Evolutionary conservation across 83 land plant genomes (phyloP).

Genomic region (Picea abies): DNA sequence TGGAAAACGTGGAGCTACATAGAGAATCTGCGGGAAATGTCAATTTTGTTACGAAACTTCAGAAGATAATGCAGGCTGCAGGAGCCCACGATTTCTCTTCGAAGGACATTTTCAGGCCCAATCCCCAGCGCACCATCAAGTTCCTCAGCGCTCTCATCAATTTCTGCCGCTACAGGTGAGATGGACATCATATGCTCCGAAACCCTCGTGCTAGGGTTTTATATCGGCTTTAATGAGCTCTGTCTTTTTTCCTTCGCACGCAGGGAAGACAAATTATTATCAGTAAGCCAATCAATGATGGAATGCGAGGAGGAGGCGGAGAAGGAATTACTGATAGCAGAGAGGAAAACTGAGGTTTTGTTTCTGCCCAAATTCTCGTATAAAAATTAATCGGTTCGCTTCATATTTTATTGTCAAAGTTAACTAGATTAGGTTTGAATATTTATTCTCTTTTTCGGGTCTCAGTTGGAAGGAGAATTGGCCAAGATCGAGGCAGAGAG

Average conservation of each 20-base stretch:
- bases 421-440: too few relatives aligned
- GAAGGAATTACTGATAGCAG: not conserved
- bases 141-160: conserved; percentile 49
- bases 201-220: not conserved
- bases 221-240: not conserved
- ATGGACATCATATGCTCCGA: not conserved
- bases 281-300: not conserved
- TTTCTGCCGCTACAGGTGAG: conserved; percentile 38
- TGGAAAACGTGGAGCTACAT: conserved; percentile 49
- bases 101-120: conserved; percentile 47
- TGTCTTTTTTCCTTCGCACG: not conserved
- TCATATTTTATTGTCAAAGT: too few relatives aligned
- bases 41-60: conserved; percentile 25
- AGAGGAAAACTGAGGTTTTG: conserved; percentile 4
- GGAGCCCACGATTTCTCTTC: conserved; percentile 27
- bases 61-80: conserved; percentile 26
- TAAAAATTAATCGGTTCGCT: too few relatives aligned
- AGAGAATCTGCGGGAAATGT: conserved; percentile 26
- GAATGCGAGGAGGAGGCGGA: conserved; percentile 9
- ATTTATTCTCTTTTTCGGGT: too few relatives aligned
- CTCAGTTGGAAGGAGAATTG: conserved; percentile 8
- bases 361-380: not conserved
- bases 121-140: conserved; percentile 29
- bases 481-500: conserved; percentile 27
- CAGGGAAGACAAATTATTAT: conserved; percentile 7